A percentile compares a stretch with the other conserved stretches of the same genome.
phyloP scores from a whole-genome alignment of 2,329 filamentous ascomycete genomes.

The Pyricularia grisea region DNA sequence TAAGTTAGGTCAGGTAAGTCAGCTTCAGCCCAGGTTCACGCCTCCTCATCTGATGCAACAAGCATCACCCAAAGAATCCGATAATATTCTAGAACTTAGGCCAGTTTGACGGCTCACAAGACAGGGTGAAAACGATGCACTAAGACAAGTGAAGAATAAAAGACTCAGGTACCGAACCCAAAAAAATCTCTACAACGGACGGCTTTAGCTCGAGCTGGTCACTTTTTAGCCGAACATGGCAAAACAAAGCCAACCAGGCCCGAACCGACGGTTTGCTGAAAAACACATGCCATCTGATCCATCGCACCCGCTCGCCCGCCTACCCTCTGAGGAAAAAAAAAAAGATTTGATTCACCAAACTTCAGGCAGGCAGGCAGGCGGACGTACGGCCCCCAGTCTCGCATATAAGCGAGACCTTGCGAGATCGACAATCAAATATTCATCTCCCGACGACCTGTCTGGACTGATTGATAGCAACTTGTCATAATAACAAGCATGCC shows the following conservation, averaged over 20 bases:
- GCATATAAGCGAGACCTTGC: neutral
- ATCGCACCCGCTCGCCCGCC: neutral
- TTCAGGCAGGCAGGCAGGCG: no score
- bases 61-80: neutral
- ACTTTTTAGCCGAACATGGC: neutral
- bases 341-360: no score
- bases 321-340: no score
- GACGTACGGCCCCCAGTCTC: neutral
- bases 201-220: neutral
- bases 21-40: neutral
- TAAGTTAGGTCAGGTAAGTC: neutral
- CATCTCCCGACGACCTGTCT: neutral
- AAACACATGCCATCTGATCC: neutral
- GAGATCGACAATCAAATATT: neutral
- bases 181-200: neutral
- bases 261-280: neutral
- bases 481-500: neutral
- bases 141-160: neutral
- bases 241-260: neutral
- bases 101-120: neutral
- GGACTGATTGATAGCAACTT: neutral
- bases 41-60: neutral
- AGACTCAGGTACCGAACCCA: neutral
- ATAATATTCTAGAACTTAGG: neutral
- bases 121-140: neutral